Base-by-base conservation (phyloP, 106 monocot genomes). In the Allium sativum region DNA sequence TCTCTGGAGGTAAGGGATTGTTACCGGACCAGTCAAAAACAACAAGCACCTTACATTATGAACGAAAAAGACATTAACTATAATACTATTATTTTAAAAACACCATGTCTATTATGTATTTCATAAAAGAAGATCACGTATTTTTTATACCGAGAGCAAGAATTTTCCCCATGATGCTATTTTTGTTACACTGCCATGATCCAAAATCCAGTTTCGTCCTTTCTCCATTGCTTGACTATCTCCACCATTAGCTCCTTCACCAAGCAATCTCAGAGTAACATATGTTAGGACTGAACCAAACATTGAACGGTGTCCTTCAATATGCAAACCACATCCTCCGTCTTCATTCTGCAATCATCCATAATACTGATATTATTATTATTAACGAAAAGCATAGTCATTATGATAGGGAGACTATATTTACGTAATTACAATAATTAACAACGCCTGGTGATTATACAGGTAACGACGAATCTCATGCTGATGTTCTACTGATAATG, bases 1-100 rank as follows among this genome's bases (percentile, higher is more conserved):
- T 82, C 70, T 96, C 95, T 18, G 95, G 95, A 1, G 87, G 82
- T 21, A 96, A 40, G 15, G 95, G 90, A 67, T 96, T 96, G 63
- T 87, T 87, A 6, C 95, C 90, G 45, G 95, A 80, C 95, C 95
- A 96, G 41, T 96, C 87, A 84, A 73, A 96, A 18, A 82, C 76
- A 65, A 90, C 95, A 65, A 96, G 87, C 62, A 96, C 82, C 94
- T 95, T 58, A 16, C 71, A 66, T 40, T 18, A 66, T 62, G n/a
- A n/a, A n/a, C n/a, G n/a, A n/a, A n/a, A n/a, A n/a, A n/a, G n/a
- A n/a, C n/a, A n/a, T n/a, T n/a, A n/a, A n/a, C n/a, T n/a, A n/a
- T n/a, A n/a, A n/a, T n/a, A n/a, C n/a, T n/a, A n/a, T n/a, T n/a
- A n/a, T n/a, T n/a, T n/a, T n/a, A n/a, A n/a, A n/a, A n/a, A n/a